phyloP scores from a whole-genome alignment of 768 basidiomycete genomes.

The Tylopilus felleus region DNA sequence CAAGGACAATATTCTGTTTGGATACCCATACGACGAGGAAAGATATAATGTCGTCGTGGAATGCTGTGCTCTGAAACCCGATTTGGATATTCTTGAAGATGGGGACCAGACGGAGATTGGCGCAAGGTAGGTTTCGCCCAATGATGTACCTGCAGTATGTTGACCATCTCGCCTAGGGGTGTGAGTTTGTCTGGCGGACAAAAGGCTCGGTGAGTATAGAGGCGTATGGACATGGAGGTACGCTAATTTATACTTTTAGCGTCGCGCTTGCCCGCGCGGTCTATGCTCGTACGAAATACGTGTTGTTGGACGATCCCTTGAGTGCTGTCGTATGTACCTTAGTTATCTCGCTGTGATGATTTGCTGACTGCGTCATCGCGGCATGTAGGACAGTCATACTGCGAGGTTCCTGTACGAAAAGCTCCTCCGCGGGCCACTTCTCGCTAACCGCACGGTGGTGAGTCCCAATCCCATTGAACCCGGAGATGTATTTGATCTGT shows the following conservation, averaged over 20 bases:
- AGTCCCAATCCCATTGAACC: constrained; percentile 10
- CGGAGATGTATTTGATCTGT: neutral
- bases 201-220: constrained; percentile 59
- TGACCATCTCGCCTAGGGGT: constrained; percentile 39
- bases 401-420: constrained; percentile 59
- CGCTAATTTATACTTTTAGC: constrained; percentile 32
- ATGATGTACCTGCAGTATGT: neutral
- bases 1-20: constrained; percentile 79
- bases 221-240: neutral
- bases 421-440: constrained; percentile 62
- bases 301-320: constrained; percentile 78
- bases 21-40: constrained; percentile 63
- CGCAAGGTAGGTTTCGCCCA: constrained; percentile 40
- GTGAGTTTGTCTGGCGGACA: constrained; percentile 80
- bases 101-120: constrained; percentile 87
- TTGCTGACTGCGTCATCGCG: neutral
- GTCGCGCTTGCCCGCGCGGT: constrained; percentile 83
- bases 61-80: constrained; percentile 77
- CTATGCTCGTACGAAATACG: constrained; percentile 65
- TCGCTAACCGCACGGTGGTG: constrained; percentile 67
- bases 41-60: constrained; percentile 77
- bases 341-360: neutral
- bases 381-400: constrained; percentile 61
- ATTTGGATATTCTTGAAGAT: constrained; percentile 81
- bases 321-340: constrained; percentile 67